These are phyloP conservation scores for Ganoderma resinaceum DNA, from an alignment of 1,284 basidiomycete genomes.

Conservation along the genomic window DNA sequence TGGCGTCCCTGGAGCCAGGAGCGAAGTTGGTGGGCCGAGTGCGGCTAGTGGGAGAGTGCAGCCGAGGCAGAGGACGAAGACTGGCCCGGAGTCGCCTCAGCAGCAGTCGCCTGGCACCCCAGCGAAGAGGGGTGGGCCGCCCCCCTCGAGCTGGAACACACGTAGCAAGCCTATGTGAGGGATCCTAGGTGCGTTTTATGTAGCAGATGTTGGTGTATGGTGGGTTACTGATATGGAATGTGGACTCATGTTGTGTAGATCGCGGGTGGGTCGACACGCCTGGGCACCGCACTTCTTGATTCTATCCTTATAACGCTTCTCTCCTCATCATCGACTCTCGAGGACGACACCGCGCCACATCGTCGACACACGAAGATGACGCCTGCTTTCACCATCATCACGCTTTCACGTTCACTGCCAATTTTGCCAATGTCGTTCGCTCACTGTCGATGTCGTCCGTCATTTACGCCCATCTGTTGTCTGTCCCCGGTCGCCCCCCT, in stretches of 20 bases:
- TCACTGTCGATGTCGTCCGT: neutral
- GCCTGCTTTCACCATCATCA: neutral
- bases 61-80: slow-evolving; percentile 56
- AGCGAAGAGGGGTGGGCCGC: slow-evolving; percentile 46
- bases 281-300: neutral
- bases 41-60: slow-evolving; percentile 30
- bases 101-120: slow-evolving; percentile 34
- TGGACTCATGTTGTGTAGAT: neutral
- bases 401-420: neutral
- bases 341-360: neutral
- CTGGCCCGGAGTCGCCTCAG: slow-evolving; percentile 47
- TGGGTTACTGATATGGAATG: neutral
- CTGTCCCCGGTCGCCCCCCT: neutral
- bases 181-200: neutral
- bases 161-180: slow-evolving; percentile 29
- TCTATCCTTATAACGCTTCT: neutral
- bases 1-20: slow-evolving; percentile 37
- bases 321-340: neutral
- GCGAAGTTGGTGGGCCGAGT: slow-evolving; percentile 27
- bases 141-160: slow-evolving; percentile 69
- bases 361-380: neutral
- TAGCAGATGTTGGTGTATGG: neutral
- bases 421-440: too few species aligned
- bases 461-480: neutral
- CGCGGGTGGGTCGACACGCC: neutral